These are phyloP conservation scores for Globisporangium cederbergense DNA, from an alignment of 352 stramenopile species.

Conservation along the genomic window DNA sequence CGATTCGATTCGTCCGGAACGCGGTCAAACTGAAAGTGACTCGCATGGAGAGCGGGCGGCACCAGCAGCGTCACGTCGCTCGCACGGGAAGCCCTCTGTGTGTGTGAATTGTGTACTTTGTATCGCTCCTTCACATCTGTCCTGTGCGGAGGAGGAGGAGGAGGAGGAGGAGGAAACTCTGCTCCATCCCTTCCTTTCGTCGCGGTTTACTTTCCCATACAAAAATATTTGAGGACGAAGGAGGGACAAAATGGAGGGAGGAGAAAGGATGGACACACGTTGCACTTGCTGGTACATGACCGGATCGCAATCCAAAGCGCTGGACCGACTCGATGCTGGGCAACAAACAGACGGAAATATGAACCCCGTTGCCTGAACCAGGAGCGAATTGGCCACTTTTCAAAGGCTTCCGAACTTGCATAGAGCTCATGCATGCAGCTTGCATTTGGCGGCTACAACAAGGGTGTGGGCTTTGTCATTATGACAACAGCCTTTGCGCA, in stretches of 20 bases:
- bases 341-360: not conserved
- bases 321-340: slow-evolving; percentile 9
- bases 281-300: not conserved
- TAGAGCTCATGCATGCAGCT: not conserved
- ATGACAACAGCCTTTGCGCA: not conserved
- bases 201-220: not conserved
- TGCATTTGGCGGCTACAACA: no score
- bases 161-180: not conserved
- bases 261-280: not conserved
- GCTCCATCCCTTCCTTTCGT: not conserved
- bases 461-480: not conserved
- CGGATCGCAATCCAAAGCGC: not conserved
- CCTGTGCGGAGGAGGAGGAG: not conserved
- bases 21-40: slow-evolving; percentile 18
- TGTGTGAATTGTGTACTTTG: not conserved
- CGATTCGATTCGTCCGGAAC: slow-evolving; percentile 4
- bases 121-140: slow-evolving; percentile 1
- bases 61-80: not conserved
- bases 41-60: no score
- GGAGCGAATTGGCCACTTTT: no score
- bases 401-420: no score
- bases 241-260: not conserved
- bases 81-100: not conserved
- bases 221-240: not conserved
- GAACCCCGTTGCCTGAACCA: not conserved